Evolutionary conservation across 2,329 filamentous ascomycete species (phyloP).

Genomic region (Apiospora malaysiana): DNA sequence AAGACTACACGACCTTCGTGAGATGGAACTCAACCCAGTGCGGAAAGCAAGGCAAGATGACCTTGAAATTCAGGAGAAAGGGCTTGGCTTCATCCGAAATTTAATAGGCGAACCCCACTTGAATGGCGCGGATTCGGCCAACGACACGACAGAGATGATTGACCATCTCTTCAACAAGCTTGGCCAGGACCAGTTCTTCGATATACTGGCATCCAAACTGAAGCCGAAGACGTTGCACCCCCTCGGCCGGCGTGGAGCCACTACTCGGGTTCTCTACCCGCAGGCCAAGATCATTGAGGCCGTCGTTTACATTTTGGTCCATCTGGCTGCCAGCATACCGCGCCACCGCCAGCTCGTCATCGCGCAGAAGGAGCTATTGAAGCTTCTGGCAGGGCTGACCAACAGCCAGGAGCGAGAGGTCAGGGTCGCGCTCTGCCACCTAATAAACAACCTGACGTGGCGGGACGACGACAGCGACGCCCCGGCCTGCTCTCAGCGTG

Average conservation of each 20-base stretch:
- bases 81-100: slow-evolving; percentile 87
- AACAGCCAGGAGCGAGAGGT: slow-evolving; percentile 75
- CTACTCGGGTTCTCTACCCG: slow-evolving; percentile 58
- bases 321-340: slow-evolving; percentile 83
- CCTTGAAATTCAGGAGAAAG: slow-evolving; percentile 87
- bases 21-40: slow-evolving; percentile 71
- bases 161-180: slow-evolving; percentile 80
- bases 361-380: slow-evolving; percentile 76
- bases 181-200: slow-evolving; percentile 79
- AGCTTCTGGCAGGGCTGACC: slow-evolving; percentile 75
- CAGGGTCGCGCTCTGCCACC: slow-evolving; percentile 79
- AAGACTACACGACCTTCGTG: slow-evolving; percentile 59
- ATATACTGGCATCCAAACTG: slow-evolving; percentile 80
- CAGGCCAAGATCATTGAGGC: slow-evolving; percentile 75
- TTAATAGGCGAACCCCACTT: slow-evolving; percentile 70
- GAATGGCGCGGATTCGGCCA: slow-evolving; percentile 54
- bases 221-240: slow-evolving; percentile 63
- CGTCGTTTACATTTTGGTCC: slow-evolving; percentile 82
- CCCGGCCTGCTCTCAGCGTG: slow-evolving; percentile 69
- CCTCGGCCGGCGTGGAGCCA: slow-evolving; percentile 47
- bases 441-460: slow-evolving; percentile 86
- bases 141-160: slow-evolving; percentile 74
- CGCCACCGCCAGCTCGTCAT: slow-evolving; percentile 80
- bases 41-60: slow-evolving; percentile 78
- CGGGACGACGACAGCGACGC: slow-evolving; percentile 75